phyloP scores from a whole-genome alignment of 768 basidiomycete genomes.

The Lentinula aciculospora region DNA sequence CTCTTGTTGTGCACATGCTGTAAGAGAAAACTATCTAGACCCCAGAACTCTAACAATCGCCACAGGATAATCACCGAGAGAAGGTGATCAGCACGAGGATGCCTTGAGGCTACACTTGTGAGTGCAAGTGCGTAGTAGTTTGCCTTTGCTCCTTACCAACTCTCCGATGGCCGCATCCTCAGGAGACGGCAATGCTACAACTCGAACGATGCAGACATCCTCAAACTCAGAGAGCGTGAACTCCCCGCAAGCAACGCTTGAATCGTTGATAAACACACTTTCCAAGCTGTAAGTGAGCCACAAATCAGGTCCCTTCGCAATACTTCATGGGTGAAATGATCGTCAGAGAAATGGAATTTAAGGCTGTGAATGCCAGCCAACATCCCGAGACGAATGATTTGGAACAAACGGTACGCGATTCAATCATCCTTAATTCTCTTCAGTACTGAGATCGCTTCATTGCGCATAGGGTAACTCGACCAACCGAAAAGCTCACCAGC shows the following conservation, averaged over 20 bases:
- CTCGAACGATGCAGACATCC: background rate
- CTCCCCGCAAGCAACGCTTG: background rate
- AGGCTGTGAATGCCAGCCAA: background rate
- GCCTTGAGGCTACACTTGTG: background rate
- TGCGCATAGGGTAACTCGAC: background rate
- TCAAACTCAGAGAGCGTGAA: background rate
- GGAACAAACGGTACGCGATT: background rate
- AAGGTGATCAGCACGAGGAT: slow-evolving; percentile 2
- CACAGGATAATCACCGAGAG: background rate
- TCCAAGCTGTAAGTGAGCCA: background rate
- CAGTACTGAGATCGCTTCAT: background rate
- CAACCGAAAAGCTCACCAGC: background rate
- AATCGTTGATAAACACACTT: background rate
- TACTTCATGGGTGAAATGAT: background rate
- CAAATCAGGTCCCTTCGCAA: background rate
- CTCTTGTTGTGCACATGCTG: no score
- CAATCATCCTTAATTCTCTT: no score
- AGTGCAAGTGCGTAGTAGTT: background rate
- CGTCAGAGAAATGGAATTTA: background rate
- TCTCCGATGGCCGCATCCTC: background rate
- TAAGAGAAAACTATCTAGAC: background rate
- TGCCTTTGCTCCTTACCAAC: background rate
- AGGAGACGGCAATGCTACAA: background rate
- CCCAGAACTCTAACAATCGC: background rate
- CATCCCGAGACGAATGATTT: background rate